phyloP scores from a whole-genome alignment of 192 early-diverging fungal genomes.

The Mortierella alpina region DNA sequence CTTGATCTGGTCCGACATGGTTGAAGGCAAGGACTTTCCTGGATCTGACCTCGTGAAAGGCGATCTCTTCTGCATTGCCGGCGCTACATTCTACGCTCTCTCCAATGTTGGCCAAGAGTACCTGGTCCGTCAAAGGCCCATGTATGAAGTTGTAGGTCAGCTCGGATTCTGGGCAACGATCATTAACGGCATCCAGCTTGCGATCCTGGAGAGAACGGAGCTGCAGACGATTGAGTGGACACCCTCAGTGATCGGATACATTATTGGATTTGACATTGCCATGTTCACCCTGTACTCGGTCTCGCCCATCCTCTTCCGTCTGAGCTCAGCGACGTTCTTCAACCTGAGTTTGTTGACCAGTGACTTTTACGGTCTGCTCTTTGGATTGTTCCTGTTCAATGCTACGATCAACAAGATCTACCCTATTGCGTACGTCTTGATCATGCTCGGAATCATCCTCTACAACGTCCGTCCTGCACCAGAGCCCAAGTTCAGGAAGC shows the following conservation, averaged over 20 bases:
- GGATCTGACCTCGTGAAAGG: conserved; percentile 71
- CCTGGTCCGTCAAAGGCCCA: conserved; percentile 75
- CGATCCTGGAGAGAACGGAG: conserved; percentile 71
- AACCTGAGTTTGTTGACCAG: conserved; percentile 82
- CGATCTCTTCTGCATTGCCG: conserved; percentile 77
- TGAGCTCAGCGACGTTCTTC: conserved; percentile 79
- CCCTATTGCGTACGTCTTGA: conserved; percentile 73
- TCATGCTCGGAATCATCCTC: conserved; percentile 72
- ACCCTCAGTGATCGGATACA: conserved; percentile 66
- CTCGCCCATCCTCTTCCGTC: conserved; percentile 77
- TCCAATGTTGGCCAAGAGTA: conserved; percentile 80
- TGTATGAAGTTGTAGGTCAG: conserved; percentile 82
- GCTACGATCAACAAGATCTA: conserved; percentile 68
- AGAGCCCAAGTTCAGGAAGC: conserved; percentile 57
- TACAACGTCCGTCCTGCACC: conserved; percentile 74
- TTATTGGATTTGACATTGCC: conserved; percentile 72
- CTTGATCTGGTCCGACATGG: conserved; percentile 74
- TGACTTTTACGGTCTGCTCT: conserved; percentile 83
- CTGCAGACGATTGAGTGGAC: conserved; percentile 62
- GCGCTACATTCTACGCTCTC: conserved; percentile 80
- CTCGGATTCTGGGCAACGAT: conserved; percentile 78
- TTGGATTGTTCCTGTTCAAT: conserved; percentile 77
- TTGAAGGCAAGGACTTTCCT: conserved; percentile 65
- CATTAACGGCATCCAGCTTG: conserved; percentile 79
- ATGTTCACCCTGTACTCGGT: conserved; percentile 80